A percentile compares a stretch with the other conserved stretches of the same genome.
Evolutionary conservation across 345 rosid species (phyloP).

Genomic region (Litchi chinensis): DNA sequence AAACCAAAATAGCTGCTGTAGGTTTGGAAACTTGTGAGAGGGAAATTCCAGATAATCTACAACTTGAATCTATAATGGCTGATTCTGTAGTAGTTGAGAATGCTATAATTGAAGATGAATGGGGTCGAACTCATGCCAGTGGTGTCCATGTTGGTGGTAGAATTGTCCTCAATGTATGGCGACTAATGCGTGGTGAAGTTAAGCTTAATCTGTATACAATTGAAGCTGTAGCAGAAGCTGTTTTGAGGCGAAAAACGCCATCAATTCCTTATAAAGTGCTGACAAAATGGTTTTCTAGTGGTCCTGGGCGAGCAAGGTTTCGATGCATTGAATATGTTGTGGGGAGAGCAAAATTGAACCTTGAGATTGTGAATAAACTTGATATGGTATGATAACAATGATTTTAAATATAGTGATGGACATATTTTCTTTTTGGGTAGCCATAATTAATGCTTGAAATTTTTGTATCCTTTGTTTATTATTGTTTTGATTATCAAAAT

Average conservation of each 20-base stretch:
- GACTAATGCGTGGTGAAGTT: constrained; percentile 83
- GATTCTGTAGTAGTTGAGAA: constrained; percentile 49
- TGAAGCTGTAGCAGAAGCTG: constrained; percentile 87
- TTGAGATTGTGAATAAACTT: constrained; percentile 80
- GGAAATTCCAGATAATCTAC: constrained; percentile 35
- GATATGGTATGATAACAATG: constrained; percentile 64
- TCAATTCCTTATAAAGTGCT: constrained; percentile 62
- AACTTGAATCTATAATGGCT: constrained; percentile 41
- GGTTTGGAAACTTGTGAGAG: constrained; percentile 38
- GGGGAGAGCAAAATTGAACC: constrained; percentile 73
- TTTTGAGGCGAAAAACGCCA: constrained; percentile 80
- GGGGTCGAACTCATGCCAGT: constrained; percentile 98
- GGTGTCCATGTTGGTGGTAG: constrained; percentile 98
- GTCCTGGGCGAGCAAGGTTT: constrained; percentile 76
- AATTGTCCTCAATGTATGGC: constrained; percentile 87
- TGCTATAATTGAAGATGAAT: constrained; percentile 81
- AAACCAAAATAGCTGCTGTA: constrained; percentile 33
- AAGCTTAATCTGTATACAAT: constrained; percentile 79
- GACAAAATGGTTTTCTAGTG: constrained; percentile 79
- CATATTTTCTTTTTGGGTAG: background rate
- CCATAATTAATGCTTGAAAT: background rate
- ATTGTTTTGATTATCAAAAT: background rate
- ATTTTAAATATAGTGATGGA: constrained; percentile 4
- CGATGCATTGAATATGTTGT: constrained; percentile 76
- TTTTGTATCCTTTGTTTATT: background rate